Evolutionary conservation across 208 protist genomes (phyloP).

Genomic region (Trypanosoma brucei): DNA sequence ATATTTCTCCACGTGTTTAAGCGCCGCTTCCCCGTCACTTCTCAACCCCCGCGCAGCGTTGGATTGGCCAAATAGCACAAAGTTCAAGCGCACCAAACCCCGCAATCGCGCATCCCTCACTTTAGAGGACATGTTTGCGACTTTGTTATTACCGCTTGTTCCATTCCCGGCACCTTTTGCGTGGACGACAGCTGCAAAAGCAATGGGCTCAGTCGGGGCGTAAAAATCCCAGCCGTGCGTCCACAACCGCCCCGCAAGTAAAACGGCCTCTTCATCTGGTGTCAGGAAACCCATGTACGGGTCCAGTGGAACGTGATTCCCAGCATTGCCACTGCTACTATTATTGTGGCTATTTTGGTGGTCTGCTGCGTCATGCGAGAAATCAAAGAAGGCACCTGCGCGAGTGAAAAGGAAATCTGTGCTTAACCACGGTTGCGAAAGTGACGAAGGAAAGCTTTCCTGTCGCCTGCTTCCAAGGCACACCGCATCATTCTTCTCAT

Average conservation of each 20-base stretch:
- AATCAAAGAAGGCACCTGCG: constrained; percentile 46
- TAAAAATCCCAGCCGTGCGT: constrained; percentile 52
- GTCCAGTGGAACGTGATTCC: constrained; percentile 25
- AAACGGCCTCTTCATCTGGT: constrained; percentile 24
- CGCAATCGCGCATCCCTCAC: background rate
- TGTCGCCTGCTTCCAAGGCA: background rate
- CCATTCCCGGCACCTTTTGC: background rate
- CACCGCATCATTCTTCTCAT: background rate
- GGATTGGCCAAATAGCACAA: constrained; percentile 2
- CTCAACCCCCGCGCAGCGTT: background rate
- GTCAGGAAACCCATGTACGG: constrained; percentile 33
- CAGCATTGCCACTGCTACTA: background rate
- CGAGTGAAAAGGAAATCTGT: constrained; percentile 43
- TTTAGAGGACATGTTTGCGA: background rate
- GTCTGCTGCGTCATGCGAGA: constrained; percentile 2
- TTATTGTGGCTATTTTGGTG: constrained; percentile 7
- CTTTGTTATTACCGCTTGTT: background rate
- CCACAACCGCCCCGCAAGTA: constrained; percentile 41
- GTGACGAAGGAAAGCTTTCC: constrained; percentile 1
- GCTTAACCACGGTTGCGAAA: constrained; percentile 22
- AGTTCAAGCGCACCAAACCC: background rate
- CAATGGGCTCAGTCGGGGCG: constrained; percentile 36
- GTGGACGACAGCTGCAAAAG: background rate
- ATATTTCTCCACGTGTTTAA: constrained; percentile 10
- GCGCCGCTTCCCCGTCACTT: background rate